A percentile compares a stretch with the other conserved stretches of the same genome.
Conservation (phyloP, 768 basidiomycete species). For the Trichaptum fuscoviolaceum region DNA sequence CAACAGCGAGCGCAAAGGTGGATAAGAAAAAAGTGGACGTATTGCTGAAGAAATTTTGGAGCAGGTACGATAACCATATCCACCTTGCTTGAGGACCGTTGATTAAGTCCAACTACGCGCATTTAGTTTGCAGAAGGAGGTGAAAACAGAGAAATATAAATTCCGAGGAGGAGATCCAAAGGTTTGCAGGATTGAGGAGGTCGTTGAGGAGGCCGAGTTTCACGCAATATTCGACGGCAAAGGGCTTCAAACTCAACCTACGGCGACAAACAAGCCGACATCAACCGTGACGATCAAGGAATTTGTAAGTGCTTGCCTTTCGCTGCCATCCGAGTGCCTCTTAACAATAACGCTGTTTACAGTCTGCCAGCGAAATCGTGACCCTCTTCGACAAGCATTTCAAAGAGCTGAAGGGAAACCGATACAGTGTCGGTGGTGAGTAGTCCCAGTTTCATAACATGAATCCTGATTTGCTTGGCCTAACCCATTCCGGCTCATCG, state of each 20-base stretch:
- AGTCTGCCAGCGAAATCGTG: neutral
- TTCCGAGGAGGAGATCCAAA: conserved; percentile 33
- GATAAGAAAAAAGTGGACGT: conserved; percentile 36
- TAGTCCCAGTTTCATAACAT: conserved; percentile 10
- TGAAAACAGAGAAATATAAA: conserved; percentile 32
- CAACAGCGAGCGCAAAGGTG: conserved; percentile 23
- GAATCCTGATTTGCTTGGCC: conserved; percentile 11
- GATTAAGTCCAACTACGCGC: neutral
- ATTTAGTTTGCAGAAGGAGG: conserved; percentile 35
- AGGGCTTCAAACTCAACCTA: conserved; percentile 34
- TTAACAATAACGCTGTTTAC: neutral
- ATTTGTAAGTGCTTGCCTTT: conserved; percentile 23
- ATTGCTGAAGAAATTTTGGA: conserved; percentile 36
- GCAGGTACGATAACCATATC: conserved; percentile 20
- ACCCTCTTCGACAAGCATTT: conserved; percentile 31
- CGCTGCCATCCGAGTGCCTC: neutral
- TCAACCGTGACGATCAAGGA: conserved; percentile 36
- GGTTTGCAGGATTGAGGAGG: conserved; percentile 36
- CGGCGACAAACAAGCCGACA: conserved; percentile 35
- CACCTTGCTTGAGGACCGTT: neutral
- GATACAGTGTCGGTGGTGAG: conserved; percentile 30
- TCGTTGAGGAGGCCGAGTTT: conserved; percentile 31
- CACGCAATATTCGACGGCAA: conserved; percentile 30
- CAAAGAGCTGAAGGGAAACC: conserved; percentile 31
- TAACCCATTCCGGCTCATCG: conserved; percentile 5